Base-by-base conservation (phyloP, 306 rosid species). In the Crotalaria pallida region DNA sequence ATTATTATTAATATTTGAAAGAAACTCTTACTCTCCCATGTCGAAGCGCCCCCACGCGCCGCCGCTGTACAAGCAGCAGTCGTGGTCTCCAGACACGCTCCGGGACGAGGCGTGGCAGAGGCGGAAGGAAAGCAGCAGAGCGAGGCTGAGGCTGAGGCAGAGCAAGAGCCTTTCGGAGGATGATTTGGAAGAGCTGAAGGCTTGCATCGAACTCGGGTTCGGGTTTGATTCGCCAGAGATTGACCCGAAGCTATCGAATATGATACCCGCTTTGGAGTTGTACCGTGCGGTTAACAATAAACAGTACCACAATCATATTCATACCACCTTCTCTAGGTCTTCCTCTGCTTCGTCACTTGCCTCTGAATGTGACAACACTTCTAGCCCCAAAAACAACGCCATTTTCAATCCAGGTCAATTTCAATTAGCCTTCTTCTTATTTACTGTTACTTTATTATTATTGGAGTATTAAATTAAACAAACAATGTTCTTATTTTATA, bases 71-170 rank as follows among this genome's bases (percentile, higher is more conserved):
- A 92, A 86, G 83, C 98, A 87, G 58, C 75, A 64, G 31, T 86
- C 96, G 0, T 87, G 89, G 96, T 84, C 96, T 5, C 90, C 90
- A 1, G 98, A 89, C 44, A 81, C 44, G 49, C 68, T 71, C 44
- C 83, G 96, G 2, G 95, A 92, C 15, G 95, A 89, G 80, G 91
- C 90, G 8, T 92, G 98, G 98, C 81, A 71, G 15, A 74, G 90
- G 51, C 78, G 87, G 13, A 89, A 77, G 67, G 75, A 73, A 2
- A 77, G 45, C 6, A 45, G 60, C 24, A 15, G 34, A 17, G 7
- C 12, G 11, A 3, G 27, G 1, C 38, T n/a, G n/a, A n/a, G 49
- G 57, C 74, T 3, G 9, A 50, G 73, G 16, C 72, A 61, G 26
- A 80, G 67, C 81, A 80, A 77, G 72, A 92, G 95, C 60, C 60